phyloP scores from a whole-genome alignment of 495 filamentous ascomycete species.

The Aspergillus conjunctus region DNA sequence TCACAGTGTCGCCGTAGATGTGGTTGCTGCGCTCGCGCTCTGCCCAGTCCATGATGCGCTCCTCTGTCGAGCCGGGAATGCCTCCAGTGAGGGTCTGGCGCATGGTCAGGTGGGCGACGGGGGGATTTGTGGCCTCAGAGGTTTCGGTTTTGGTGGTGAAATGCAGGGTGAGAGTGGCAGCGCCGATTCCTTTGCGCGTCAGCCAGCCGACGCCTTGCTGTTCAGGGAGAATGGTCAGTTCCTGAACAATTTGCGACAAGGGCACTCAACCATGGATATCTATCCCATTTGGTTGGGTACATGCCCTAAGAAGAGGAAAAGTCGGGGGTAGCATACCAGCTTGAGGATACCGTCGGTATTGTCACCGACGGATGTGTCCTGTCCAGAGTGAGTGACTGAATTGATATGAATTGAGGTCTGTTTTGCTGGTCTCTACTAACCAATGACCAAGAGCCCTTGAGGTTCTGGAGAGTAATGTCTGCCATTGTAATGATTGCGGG shows the following conservation, averaged over 20 bases:
- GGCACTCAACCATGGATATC: neutral
- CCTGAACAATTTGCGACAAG: neutral
- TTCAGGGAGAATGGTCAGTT: neutral
- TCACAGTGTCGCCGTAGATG: slow-evolving; percentile 14
- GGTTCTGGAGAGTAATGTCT: slow-evolving; percentile 14
- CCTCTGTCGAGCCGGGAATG: slow-evolving; percentile 16
- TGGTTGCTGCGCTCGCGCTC: slow-evolving; percentile 20
- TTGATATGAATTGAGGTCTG: neutral
- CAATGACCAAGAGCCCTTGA: slow-evolving; percentile 15
- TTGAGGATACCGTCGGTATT: slow-evolving; percentile 8
- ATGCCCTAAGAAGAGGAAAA: neutral
- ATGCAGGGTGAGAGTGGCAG: slow-evolving; percentile 14
- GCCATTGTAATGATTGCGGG: neutral
- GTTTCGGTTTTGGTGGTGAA: slow-evolving; percentile 9
- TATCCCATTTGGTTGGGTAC: neutral
- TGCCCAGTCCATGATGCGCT: slow-evolving; percentile 21
- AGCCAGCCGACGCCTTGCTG: slow-evolving; percentile 23
- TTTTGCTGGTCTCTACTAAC: neutral
- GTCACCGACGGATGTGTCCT: slow-evolving; percentile 15
- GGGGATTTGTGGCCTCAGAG: neutral
- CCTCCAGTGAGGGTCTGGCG: slow-evolving; percentile 18
- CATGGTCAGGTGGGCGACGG: slow-evolving; percentile 8
- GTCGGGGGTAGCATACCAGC: slow-evolving; percentile 7
- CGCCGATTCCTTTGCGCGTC: slow-evolving; percentile 16
- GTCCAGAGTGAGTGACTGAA: neutral